A percentile compares a stretch with the other conserved stretches of the same genome.
phyloP scores from a whole-genome alignment of 139 green algal species.

The Chlamydomonas applanata region DNA sequence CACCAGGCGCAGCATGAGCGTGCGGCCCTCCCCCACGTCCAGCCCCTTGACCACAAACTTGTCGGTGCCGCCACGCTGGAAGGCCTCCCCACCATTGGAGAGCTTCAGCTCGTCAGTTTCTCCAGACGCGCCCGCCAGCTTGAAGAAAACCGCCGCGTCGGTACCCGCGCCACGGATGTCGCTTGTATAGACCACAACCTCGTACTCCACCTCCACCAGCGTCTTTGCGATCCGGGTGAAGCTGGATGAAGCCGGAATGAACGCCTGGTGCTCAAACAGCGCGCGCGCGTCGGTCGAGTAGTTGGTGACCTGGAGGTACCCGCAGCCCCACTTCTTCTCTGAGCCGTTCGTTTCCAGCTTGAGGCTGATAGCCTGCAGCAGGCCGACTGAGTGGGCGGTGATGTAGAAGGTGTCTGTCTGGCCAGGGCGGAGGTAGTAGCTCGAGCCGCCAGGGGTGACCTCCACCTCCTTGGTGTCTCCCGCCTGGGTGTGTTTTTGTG shows the following conservation, averaged over 20 bases:
- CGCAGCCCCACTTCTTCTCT: no score
- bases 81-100: neutral
- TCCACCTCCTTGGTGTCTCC: no score
- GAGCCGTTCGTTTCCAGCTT: no score
- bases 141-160: conserved; percentile 50
- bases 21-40: neutral
- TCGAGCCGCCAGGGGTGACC: no score
- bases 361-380: no score
- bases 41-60: conserved; percentile 4
- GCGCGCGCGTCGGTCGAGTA: neutral
- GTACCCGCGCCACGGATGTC: conserved; percentile 56
- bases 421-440: neutral
- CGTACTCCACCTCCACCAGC: neutral
- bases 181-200: conserved; percentile 21
- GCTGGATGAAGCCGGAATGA: neutral
- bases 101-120: neutral
- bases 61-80: conserved; percentile 1
- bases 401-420: neutral
- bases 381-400: neutral
- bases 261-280: conserved; percentile 9
- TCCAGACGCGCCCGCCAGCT: conserved; percentile 40
- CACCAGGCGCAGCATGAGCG: conserved; percentile 4
- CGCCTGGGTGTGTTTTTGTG: no score
- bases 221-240: neutral
- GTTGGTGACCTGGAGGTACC: conserved; percentile 3